phyloP scores from a whole-genome alignment of 805 yeast species.

The Suhomyces sp. region DNA sequence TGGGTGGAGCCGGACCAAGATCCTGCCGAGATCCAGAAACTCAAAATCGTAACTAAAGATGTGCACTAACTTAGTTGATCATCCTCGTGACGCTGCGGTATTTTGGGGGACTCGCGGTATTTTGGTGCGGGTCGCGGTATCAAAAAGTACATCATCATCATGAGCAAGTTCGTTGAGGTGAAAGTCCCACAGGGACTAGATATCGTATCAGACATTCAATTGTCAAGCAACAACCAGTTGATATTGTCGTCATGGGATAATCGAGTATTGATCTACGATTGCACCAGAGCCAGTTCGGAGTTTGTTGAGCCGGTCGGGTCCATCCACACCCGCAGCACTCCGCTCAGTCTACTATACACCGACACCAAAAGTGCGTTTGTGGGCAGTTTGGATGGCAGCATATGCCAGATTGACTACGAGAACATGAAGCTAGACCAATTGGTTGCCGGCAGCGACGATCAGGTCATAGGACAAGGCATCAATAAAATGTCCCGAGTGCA shows the following conservation, averaged over 20 bases:
- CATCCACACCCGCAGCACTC: constrained; percentile 17
- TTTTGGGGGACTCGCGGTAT: background rate
- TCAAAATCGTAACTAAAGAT: background rate
- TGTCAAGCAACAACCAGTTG: constrained; percentile 39
- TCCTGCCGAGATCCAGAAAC: constrained; percentile 34
- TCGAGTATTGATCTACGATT: constrained; percentile 41
- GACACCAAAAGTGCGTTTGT: constrained; percentile 34
- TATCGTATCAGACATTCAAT: constrained; percentile 41
- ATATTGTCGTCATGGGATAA: constrained; percentile 61
- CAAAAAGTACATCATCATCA: background rate
- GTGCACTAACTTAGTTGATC: background rate
- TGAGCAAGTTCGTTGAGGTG: constrained; percentile 12
- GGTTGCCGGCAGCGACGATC: background rate
- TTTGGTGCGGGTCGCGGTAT: background rate
- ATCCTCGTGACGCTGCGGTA: background rate
- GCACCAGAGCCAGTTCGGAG: constrained; percentile 12
- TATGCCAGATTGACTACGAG: constrained; percentile 51
- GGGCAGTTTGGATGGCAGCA: constrained; percentile 55
- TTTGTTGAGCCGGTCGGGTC: background rate
- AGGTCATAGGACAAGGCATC: constrained; percentile 12
- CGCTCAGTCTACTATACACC: constrained; percentile 28
- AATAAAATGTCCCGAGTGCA: constrained; percentile 12
- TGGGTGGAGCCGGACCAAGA: constrained; percentile 49
- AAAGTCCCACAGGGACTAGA: constrained; percentile 31
- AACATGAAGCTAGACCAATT: constrained; percentile 2